Conservation (phyloP, 352 stramenopile species). For the Saprolegnia parasitica region DNA sequence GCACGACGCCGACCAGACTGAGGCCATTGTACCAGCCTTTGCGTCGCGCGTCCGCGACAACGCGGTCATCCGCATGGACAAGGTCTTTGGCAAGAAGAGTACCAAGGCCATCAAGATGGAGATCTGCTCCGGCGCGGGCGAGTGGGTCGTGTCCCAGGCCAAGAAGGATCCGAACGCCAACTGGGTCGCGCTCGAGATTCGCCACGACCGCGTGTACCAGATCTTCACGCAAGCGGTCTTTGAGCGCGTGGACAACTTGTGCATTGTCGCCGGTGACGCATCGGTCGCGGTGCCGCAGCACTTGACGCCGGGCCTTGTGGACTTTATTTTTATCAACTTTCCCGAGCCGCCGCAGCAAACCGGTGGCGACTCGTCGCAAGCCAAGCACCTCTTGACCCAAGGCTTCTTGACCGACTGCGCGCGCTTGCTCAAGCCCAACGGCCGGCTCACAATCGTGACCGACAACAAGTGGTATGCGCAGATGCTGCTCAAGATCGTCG, state of each 20-base stretch:
- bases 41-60: neutral
- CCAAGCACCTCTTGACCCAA: slow-evolving; percentile 27
- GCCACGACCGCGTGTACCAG: slow-evolving; percentile 31
- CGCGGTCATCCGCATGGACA: neutral
- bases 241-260: slow-evolving; percentile 19
- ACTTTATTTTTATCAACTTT: slow-evolving; percentile 31
- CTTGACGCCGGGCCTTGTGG: slow-evolving; percentile 9
- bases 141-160: slow-evolving; percentile 30
- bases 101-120: slow-evolving; percentile 30
- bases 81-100: slow-evolving; percentile 26
- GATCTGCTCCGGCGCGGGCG: slow-evolving; percentile 30
- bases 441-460: slow-evolving; percentile 29
- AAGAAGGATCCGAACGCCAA: neutral
- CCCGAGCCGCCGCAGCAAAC: slow-evolving; percentile 32
- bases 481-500: slow-evolving; percentile 26
- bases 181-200: slow-evolving; percentile 30
- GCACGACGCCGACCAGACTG: no score
- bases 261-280: slow-evolving; percentile 27
- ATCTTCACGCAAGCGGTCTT: slow-evolving; percentile 28
- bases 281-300: neutral
- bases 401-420: slow-evolving; percentile 20
- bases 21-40: no score
- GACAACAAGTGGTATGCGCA: slow-evolving; percentile 33
- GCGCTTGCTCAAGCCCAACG: slow-evolving; percentile 23
- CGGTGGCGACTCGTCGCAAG: slow-evolving; percentile 20